A percentile compares a stretch with the other conserved stretches of the same genome.
These are phyloP conservation scores for Melampsora americana DNA, from an alignment of 1,284 basidiomycete genomes.

Conservation along the genomic window DNA sequence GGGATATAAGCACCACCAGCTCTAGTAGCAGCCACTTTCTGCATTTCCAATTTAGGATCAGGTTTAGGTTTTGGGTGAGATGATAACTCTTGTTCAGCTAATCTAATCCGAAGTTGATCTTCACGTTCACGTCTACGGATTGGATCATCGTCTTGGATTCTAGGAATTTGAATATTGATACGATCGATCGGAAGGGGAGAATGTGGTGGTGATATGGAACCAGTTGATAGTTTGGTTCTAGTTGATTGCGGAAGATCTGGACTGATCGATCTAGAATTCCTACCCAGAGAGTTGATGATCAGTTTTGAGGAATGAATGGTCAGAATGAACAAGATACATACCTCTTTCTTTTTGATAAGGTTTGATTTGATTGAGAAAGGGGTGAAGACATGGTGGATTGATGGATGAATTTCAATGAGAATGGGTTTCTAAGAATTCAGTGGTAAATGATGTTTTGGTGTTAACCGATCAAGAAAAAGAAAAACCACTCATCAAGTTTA, in stretches of 20 bases:
- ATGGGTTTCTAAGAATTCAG: no score
- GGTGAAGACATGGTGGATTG: no score
- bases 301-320: no score
- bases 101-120: slow-evolving; percentile 67
- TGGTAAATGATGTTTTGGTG: no score
- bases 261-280: slow-evolving; percentile 1
- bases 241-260: slow-evolving; percentile 10
- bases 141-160: slow-evolving; percentile 72
- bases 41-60: slow-evolving; percentile 53
- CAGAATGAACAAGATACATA: not conserved
- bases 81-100: slow-evolving; percentile 70
- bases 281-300: no score
- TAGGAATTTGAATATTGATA: slow-evolving; percentile 54
- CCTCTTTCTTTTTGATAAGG: not conserved
- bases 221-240: slow-evolving; percentile 3
- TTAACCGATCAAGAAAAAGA: no score
- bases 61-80: slow-evolving; percentile 53
- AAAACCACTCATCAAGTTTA: no score
- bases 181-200: not conserved
- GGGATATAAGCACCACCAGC: slow-evolving; percentile 96
- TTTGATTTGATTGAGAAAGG: no score
- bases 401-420: no score
- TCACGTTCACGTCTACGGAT: slow-evolving; percentile 71
- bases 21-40: slow-evolving; percentile 56
- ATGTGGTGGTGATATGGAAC: not conserved